Base-by-base conservation (phyloP, 495 filamentous ascomycete species). In the Penicillium robsamsonii region DNA sequence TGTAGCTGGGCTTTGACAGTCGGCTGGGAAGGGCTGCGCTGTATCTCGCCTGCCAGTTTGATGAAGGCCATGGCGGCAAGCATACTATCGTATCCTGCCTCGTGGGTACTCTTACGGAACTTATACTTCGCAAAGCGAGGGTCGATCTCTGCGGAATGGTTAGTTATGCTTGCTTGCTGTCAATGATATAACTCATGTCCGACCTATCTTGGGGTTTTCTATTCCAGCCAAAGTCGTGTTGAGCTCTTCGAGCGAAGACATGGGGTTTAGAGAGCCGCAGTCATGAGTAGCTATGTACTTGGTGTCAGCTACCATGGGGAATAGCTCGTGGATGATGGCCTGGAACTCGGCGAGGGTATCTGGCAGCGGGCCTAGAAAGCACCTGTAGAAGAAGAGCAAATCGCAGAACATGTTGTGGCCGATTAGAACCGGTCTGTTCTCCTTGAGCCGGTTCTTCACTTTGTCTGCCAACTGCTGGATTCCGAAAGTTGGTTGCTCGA, bases 371-470 rank as follows among this genome's bases (percentile, higher is more conserved):
- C 88, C 85, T 46, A 92, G 72, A 65, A 93, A 94, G 54, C 79
- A 83, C 25, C 74, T 65, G 64, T 86, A 88, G 55, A 95, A 74
- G 63, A 89, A 89, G 30, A 86, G 76, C 20, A 95, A 66, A 66
- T 95, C 91, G 4, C 77, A 79, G 57, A 94, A 88, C 24, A 87
- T 68, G 64, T 94, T 95, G 68, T 96, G 89, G 1, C 89, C 88
- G 10, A 93, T 80, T 8, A 93, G 60, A 1, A 87, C 71, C 12
- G 79, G 77, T 20, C 70, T 67, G 18, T 74, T 76, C n/a, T 64
- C 49, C 46, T 76, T 72, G n/a, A 89, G 65, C 5, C 57, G 62
- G 4, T 57, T 27, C 40, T 77, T 72, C n/a, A 74, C 37, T 6
- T 51, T 57, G 3, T 67, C 52, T 17, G 57, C 50, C 20, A 74